Evolutionary conservation across 1,284 basidiomycete genomes (phyloP).

Genomic region (Phenoliferia sp.): DNA sequence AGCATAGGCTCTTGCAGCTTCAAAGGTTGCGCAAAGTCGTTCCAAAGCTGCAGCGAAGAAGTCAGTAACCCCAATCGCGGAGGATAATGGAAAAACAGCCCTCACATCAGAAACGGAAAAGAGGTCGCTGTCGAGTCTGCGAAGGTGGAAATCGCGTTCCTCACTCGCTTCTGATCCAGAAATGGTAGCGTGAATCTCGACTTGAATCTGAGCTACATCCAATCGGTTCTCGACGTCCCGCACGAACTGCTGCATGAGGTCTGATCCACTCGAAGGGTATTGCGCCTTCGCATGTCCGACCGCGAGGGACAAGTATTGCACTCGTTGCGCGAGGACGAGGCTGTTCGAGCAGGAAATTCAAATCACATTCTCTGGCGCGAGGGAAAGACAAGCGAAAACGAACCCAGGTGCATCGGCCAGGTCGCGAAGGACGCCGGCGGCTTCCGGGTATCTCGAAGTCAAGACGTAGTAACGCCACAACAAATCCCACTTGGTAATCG

Average conservation of each 20-base stretch:
- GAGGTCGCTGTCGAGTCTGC: slow-evolving; percentile 51
- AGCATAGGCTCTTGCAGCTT: slow-evolving; percentile 79
- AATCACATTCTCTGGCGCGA: neutral
- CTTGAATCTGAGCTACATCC: slow-evolving; percentile 93
- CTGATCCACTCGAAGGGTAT: slow-evolving; percentile 55
- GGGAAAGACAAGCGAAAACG: slow-evolving; percentile 38
- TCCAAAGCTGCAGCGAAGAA: slow-evolving; percentile 65
- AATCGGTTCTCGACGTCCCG: slow-evolving; percentile 91
- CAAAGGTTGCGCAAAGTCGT: slow-evolving; percentile 81
- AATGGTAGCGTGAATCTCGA: slow-evolving; percentile 60
- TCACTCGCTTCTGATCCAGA: slow-evolving; percentile 16
- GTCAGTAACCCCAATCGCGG: neutral
- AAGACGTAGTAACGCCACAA: slow-evolving; percentile 97
- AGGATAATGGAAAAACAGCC: neutral
- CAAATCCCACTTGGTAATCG: slow-evolving; percentile 64
- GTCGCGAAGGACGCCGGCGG: slow-evolving; percentile 78
- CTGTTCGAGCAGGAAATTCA: slow-evolving; percentile 17
- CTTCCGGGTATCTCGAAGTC: slow-evolving; percentile 73
- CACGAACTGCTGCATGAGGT: slow-evolving; percentile 84
- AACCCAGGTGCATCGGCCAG: slow-evolving; percentile 83
- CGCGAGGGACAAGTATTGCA: slow-evolving; percentile 87
- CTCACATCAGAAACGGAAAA: slow-evolving; percentile 50
- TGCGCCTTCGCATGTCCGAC: slow-evolving; percentile 94
- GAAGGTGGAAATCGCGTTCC: neutral
- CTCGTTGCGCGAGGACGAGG: slow-evolving; percentile 58